Conservation (phyloP, 495 filamentous ascomycete genomes). For the Podospora pseudoanserina region DNA sequence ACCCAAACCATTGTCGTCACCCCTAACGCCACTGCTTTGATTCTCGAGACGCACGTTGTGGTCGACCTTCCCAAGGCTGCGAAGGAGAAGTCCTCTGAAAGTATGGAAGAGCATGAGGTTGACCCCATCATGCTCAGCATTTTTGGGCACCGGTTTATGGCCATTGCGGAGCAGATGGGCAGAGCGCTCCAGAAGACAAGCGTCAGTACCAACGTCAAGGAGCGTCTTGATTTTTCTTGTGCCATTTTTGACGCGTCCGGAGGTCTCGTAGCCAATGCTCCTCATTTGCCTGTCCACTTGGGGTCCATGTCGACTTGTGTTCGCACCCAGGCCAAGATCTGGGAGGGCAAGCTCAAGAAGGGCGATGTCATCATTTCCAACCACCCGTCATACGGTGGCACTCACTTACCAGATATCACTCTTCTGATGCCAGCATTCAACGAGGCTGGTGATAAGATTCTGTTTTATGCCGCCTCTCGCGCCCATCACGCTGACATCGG, state of each 20-base stretch:
- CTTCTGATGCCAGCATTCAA: constrained; percentile 89
- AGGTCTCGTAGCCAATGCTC: constrained; percentile 89
- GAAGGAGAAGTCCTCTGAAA: constrained; percentile 41
- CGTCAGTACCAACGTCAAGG: constrained; percentile 97
- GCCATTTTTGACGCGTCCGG: constrained; percentile 91
- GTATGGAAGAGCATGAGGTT: constrained; percentile 52
- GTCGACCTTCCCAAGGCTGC: constrained; percentile 63
- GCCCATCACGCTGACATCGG: constrained; percentile 98
- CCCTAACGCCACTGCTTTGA: constrained; percentile 68
- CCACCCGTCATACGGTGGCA: constrained; percentile 89
- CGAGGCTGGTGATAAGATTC: constrained; percentile 69
- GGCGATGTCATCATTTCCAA: constrained; percentile 96
- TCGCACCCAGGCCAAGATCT: constrained; percentile 86
- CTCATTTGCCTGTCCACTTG: constrained; percentile 90
- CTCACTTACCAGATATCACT: constrained; percentile 82
- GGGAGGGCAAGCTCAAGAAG: constrained; percentile 80
- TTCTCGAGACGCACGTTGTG: constrained; percentile 70
- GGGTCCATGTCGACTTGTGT: constrained; percentile 94
- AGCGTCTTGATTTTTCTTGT: constrained; percentile 94
- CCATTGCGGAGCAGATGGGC: constrained; percentile 98
- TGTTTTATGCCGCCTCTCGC: constrained; percentile 94
- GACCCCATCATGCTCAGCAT: constrained; percentile 93
- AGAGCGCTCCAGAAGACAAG: constrained; percentile 93
- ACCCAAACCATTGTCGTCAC: constrained; percentile 95
- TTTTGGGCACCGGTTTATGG: constrained; percentile 97